phyloP scores from a whole-genome alignment of 441 rosid species.

The Sinapis alba region DNA sequence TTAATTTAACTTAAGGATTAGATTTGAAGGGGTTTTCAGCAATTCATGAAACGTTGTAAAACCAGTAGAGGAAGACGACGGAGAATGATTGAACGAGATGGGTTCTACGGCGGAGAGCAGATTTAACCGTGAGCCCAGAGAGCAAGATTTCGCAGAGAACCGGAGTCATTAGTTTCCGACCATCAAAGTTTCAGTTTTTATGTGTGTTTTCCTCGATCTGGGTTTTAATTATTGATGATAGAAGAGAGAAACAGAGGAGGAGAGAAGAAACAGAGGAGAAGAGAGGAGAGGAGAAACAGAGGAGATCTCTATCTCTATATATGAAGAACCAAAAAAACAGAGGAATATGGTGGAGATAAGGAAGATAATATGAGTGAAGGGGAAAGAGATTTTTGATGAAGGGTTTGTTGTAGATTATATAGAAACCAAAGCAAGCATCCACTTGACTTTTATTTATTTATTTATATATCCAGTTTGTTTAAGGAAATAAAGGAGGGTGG shows the following conservation, averaged over 20 bases:
- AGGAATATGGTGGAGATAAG: too few species aligned
- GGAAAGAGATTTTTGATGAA: not conserved
- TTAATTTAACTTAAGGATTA: not conserved
- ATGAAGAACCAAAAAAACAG: not conserved
- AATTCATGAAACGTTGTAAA: slow-evolving; percentile 58
- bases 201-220: not conserved
- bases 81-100: slow-evolving; percentile 68
- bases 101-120: slow-evolving; percentile 53
- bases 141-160: slow-evolving; percentile 56
- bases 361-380: not conserved
- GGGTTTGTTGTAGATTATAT: not conserved
- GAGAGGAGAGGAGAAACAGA: not conserved
- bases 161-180: slow-evolving; percentile 51
- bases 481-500: not conserved
- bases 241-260: slow-evolving; percentile 18
- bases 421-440: not conserved
- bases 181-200: slow-evolving; percentile 17
- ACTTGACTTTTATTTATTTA: not conserved
- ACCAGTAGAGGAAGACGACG: slow-evolving; percentile 68
- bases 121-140: slow-evolving; percentile 52
- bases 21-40: slow-evolving; percentile 1
- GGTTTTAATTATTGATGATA: not conserved
- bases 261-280: too few species aligned
- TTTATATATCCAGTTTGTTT: not conserved
- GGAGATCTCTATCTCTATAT: not conserved